Evolutionary conservation across 768 basidiomycete genomes (phyloP).

Genomic region (Russula vinacea): DNA sequence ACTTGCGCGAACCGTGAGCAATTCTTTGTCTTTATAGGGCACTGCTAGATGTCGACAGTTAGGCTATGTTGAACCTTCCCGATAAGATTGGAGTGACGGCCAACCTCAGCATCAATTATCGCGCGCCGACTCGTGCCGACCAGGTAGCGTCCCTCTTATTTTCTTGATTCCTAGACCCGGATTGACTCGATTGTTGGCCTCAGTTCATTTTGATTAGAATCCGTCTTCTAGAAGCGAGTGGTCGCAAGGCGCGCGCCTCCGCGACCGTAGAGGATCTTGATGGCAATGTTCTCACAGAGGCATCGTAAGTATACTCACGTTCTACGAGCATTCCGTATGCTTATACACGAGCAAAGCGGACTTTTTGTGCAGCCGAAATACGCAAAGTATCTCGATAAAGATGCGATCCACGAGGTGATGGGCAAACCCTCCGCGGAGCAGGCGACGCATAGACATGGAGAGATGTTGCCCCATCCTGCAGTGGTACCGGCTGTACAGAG

Average conservation of each 20-base stretch:
- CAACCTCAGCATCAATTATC: constrained; percentile 74
- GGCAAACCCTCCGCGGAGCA: constrained; percentile 44
- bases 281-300: constrained; percentile 81
- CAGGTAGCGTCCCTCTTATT: constrained; percentile 48
- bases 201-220: constrained; percentile 85
- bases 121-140: constrained; percentile 84
- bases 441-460: constrained; percentile 7
- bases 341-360: constrained; percentile 46
- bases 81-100: constrained; percentile 93
- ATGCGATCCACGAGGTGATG: constrained; percentile 58
- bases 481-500: not conserved
- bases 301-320: constrained; percentile 51
- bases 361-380: constrained; percentile 89
- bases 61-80: constrained; percentile 86
- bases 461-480: constrained; percentile 16
- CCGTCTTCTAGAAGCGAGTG: constrained; percentile 59
- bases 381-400: constrained; percentile 67
- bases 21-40: not conserved
- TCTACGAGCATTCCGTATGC: constrained; percentile 2
- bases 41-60: constrained; percentile 5
- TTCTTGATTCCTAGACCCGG: not conserved
- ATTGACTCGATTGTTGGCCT: constrained; percentile 3
- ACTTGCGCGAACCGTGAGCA: constrained; percentile 70
- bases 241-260: constrained; percentile 71
- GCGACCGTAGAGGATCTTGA: constrained; percentile 75